Percentiles rank a stretch among this genome's conserved stretches.
Evolutionary conservation across 2,329 filamentous ascomycete species (phyloP).

Genomic region (Cercospora brassicicola): DNA sequence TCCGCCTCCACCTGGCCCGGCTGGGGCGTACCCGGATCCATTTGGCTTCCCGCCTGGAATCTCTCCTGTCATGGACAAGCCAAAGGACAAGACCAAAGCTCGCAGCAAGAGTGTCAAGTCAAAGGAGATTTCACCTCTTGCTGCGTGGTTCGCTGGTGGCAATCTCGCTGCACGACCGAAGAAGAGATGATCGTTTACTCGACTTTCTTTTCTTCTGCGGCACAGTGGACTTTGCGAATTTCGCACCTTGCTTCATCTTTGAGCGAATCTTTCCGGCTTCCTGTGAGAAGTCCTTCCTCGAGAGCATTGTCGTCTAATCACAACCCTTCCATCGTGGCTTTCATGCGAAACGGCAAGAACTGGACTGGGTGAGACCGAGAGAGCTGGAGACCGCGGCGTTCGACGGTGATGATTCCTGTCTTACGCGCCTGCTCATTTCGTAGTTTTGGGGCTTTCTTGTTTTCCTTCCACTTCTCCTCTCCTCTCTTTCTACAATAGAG

Average conservation of each 20-base stretch:
- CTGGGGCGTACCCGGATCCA: conserved; percentile 20
- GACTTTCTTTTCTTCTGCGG: too few species aligned
- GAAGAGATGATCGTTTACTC: conserved; percentile 12
- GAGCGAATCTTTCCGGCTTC: too few species aligned
- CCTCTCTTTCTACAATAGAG: background rate
- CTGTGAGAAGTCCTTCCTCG: too few species aligned
- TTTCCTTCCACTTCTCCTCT: background rate
- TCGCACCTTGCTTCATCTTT: background rate
- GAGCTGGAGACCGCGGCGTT: background rate
- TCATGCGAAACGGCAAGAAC: conserved; percentile 9
- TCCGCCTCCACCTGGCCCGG: conserved; percentile 25
- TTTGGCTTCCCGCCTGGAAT: conserved; percentile 17
- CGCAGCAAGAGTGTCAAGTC: conserved; percentile 27
- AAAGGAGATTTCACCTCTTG: conserved; percentile 31
- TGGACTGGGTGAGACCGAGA: background rate
- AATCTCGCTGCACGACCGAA: conserved; percentile 20
- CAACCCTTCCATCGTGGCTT: background rate
- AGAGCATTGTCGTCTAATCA: too few species aligned
- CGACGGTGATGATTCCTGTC: conserved; percentile 8
- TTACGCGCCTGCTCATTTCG: background rate
- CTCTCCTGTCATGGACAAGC: conserved; percentile 18
- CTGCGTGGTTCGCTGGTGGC: conserved; percentile 36
- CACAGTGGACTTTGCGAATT: too few species aligned
- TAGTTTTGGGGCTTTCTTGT: background rate
- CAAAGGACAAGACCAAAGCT: conserved; percentile 23